Percentiles rank a stretch among this genome's conserved stretches.
Conservation (phyloP, 306 rosid genomes). For the Parietaria judaica region DNA sequence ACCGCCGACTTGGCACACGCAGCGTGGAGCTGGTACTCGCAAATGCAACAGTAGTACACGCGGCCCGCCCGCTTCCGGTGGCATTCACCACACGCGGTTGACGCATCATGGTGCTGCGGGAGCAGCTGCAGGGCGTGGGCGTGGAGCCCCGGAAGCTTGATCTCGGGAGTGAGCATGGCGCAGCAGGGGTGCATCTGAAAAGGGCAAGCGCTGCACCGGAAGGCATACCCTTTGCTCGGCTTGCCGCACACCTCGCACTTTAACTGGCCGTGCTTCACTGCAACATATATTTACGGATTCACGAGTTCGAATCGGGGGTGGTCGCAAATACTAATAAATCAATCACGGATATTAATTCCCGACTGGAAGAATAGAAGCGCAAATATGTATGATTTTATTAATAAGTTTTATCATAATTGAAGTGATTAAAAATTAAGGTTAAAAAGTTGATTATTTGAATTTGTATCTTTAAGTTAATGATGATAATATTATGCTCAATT, state of each 20-base stretch:
- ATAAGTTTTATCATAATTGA: no score
- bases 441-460: no score
- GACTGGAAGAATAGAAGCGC: no score
- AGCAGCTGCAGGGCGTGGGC: conserved; percentile 49
- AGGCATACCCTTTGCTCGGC: conserved; percentile 56
- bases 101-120: conserved; percentile 1
- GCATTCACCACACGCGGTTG: conserved; percentile 53
- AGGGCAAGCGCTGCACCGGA: conserved; percentile 55
- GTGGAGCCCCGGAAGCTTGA: conserved; percentile 25
- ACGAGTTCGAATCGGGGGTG: no score
- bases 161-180: conserved; percentile 53
- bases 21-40: conserved; percentile 65
- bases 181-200: conserved; percentile 92
- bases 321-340: no score
- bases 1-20: conserved; percentile 58
- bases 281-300: no score
- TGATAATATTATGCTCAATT: no score
- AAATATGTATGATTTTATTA: no score
- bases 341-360: no score
- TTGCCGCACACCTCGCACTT: conserved; percentile 77
- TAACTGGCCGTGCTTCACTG: conserved; percentile 53
- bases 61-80: conserved; percentile 53
- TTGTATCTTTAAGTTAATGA: no score
- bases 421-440: no score
- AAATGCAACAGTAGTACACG: conserved; percentile 53